Evolutionary conservation across 2,329 filamentous ascomycete genomes (phyloP), one percentile per base, ranked within the genome.

Genomic region (Nemania sp.): DNA sequence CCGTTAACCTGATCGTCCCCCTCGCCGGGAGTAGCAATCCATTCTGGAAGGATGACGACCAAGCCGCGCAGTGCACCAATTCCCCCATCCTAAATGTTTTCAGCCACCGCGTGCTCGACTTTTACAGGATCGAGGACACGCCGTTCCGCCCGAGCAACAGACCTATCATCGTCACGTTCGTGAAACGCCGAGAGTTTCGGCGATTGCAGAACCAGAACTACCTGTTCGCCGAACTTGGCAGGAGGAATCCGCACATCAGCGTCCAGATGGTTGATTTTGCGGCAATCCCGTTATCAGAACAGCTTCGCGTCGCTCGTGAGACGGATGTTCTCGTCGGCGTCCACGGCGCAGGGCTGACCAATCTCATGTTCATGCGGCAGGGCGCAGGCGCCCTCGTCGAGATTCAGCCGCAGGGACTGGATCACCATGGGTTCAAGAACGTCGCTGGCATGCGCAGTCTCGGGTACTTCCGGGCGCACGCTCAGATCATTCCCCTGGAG

Each of bases 271-370:
- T 80, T 18, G 76, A 79, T 63, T 77, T 80, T 59, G 74, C 73
- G 0, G 57, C 66, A n/a, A 57, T 78, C n/a, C 54, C 76, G 6
- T 73, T 80, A 43, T 37, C 53, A 0, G 69, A 77, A 35, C 78
- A 80, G 65, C 45, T 80, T 5, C 55, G 62, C 9, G 39, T 77
- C 1, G 69, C 73, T 10, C 73, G 69, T 13, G 67, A 68, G 25
- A 79, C 78, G 1, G 77, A 80, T 59, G 63, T 80, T 15, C 69
- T 81, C 9, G 72, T 79, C 5, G 78, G 78, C 32, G 74, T 78
- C 1, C 78, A 81, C 65, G 79, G 79, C 43, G 77, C 78, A 0
- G 78, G 76, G 0, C 67, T 80, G 15, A 77, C 78, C 4, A 77
- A 80, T 60, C 64, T 66, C 1, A 73, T 81, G 64, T 81, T 80